Percentiles rank a stretch among this genome's conserved stretches.
Conservation (phyloP, 2,329 filamentous ascomycete species). For the Pseudofabraea citricarpa region DNA sequence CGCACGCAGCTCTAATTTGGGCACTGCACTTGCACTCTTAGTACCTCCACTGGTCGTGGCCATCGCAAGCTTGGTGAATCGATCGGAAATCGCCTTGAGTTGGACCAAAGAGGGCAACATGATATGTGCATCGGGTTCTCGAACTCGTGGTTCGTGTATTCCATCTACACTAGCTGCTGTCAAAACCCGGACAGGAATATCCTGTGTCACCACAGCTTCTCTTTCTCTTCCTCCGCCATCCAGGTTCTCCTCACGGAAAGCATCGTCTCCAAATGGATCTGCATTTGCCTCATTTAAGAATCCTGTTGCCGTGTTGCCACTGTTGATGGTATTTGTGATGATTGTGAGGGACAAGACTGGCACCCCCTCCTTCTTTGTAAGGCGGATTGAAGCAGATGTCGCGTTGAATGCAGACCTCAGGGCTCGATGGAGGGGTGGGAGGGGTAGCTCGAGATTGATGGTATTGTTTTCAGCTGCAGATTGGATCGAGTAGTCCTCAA, state of each 20-base stretch:
- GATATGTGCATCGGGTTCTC: slow-evolving; percentile 92
- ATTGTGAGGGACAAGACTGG: slow-evolving; percentile 90
- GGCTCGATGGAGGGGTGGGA: slow-evolving; percentile 84
- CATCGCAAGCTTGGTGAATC: slow-evolving; percentile 82
- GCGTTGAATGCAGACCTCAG: slow-evolving; percentile 82
- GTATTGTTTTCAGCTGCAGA: slow-evolving; percentile 79
- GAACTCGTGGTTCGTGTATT: slow-evolving; percentile 87
- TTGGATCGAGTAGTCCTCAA: slow-evolving; percentile 79
- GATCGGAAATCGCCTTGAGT: slow-evolving; percentile 89
- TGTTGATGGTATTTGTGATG: slow-evolving; percentile 62
- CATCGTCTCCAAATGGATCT: slow-evolving; percentile 41
- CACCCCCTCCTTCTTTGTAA: slow-evolving; percentile 87
- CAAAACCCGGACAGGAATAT: slow-evolving; percentile 91
- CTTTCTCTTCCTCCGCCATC: slow-evolving; percentile 63
- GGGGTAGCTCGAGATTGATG: slow-evolving; percentile 93
- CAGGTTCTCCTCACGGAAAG: slow-evolving; percentile 43
- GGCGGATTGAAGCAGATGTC: slow-evolving; percentile 74
- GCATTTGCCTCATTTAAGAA: slow-evolving; percentile 26
- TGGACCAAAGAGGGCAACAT: slow-evolving; percentile 81
- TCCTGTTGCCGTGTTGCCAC: slow-evolving; percentile 35
- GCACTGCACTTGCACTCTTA: slow-evolving; percentile 24
- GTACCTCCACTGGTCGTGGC: slow-evolving; percentile 29
- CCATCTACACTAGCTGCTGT: slow-evolving; percentile 79
- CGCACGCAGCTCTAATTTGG: slow-evolving; percentile 79
- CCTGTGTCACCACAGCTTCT: slow-evolving; percentile 90